A percentile compares a stretch with the other conserved stretches of the same genome.
phyloP scores from a whole-genome alignment of 2,329 filamentous ascomycete genomes.

The Fusarium abutilonis region DNA sequence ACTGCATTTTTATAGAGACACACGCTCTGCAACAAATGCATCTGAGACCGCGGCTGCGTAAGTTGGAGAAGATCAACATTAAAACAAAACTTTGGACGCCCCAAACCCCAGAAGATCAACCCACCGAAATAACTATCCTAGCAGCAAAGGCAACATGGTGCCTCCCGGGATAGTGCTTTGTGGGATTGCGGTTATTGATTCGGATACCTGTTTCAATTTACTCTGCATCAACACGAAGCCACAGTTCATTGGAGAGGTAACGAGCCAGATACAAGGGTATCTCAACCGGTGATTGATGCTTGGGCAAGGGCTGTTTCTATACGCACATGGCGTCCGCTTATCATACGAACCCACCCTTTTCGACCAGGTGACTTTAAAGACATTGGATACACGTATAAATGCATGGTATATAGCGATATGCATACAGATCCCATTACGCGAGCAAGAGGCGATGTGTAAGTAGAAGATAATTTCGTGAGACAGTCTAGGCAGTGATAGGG shows the following conservation, averaged over 20 bases:
- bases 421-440: neutral
- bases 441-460: neutral
- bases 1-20: neutral
- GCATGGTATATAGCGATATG: neutral
- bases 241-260: constrained; percentile 8
- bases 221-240: neutral
- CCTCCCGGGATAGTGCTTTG: neutral
- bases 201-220: constrained; percentile 11
- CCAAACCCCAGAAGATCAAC: neutral
- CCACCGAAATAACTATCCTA: neutral
- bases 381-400: neutral
- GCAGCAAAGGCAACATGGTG: neutral
- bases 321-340: neutral
- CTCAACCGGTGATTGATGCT: neutral
- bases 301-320: neutral
- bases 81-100: neutral
- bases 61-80: neutral
- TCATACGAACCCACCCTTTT: neutral
- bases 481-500: neutral
- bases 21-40: neutral
- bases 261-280: neutral
- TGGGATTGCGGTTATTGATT: neutral
- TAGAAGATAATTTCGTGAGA: neutral
- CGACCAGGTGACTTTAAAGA: neutral
- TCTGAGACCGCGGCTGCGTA: neutral